Conservation (phyloP, 1,139 yeast species). For the Taphrina deformans region DNA sequence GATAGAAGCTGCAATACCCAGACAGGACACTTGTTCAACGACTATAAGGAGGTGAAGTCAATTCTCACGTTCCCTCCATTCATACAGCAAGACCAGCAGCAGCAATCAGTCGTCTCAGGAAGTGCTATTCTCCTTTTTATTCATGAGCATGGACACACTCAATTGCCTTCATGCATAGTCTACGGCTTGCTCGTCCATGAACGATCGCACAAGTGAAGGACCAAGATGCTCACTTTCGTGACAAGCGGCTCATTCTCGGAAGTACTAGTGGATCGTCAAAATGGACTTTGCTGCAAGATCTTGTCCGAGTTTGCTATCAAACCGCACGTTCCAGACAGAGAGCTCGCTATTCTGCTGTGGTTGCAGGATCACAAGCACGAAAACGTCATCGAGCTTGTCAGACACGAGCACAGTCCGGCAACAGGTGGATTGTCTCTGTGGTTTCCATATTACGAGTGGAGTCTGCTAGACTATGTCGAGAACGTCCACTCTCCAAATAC, state of each 20-base stretch:
- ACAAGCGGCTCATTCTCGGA: slow-evolving; percentile 6
- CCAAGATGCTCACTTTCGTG: neutral
- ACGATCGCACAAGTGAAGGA: too few relatives aligned
- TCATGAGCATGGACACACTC: neutral
- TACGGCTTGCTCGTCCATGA: too few relatives aligned
- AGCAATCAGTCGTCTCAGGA: too few relatives aligned
- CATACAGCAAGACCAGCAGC: too few relatives aligned
- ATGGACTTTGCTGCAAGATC: slow-evolving; percentile 2
- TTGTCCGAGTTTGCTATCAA: neutral
- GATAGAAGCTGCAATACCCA: too few relatives aligned
- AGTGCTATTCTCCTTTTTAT: too few relatives aligned
- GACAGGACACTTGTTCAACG: too few relatives aligned
- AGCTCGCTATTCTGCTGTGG: slow-evolving; percentile 5
- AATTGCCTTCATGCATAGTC: too few relatives aligned
- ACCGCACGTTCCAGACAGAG: slow-evolving; percentile 10
- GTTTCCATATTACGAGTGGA: slow-evolving; percentile 6
- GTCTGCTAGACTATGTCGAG: slow-evolving; percentile 5
- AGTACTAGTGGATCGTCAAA: neutral
- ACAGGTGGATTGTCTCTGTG: neutral
- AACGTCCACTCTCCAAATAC: neutral
- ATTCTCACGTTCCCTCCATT: too few relatives aligned
- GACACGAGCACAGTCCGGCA: neutral
- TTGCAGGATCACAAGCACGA: neutral
- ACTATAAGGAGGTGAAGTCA: too few relatives aligned
- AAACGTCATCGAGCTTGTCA: neutral